Base-by-base conservation (phyloP, 2,329 filamentous ascomycete species). In the Sclerotinia spermophila region DNA sequence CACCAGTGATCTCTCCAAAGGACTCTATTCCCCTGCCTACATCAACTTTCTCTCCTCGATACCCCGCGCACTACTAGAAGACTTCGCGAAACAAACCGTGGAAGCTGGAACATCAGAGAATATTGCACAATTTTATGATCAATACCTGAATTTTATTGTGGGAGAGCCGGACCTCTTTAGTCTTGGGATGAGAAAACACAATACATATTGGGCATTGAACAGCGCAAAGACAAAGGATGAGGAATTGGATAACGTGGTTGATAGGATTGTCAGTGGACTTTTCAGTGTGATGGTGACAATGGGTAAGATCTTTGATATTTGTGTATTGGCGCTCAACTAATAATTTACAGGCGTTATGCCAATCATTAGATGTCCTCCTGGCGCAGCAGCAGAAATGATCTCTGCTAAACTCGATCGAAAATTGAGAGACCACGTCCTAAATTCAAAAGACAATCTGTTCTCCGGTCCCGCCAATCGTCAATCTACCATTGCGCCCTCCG, bases 201-300 rank as follows among this genome's bases (percentile, higher is more conserved):
- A 97, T 80, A 93, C 92, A 13, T 99, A 99, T 80, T 96, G 93
- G 89, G 93, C 92, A n/a, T 84, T 99, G 78, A 98, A 98, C 82
- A 98, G 94, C 81, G 92, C 92, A 24, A 90, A 92, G 79, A 97
- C 94, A 3, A 92, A 91, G 74, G 96, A 98, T 76, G 92, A 96
- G 71, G 92, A 96, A 78, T 86, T 99, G 69, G 96, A 98, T 78
- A 85, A 87, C 67, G 89, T 96, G 51, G 88, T 99, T 44, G 95
- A 99, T 80, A 90, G 90, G 75, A 95, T 98, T 74, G 96, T 99
- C 66, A 96, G 92, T 77, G 96, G 96, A 0, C 84, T 99, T n/a
- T 99, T 98, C 82, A 97, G 94, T 74, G 96, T 99, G 64, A 91
- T 96, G 72, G 96, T 97, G n/a, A 99, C 96, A 7, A 97, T 97